phyloP scores from a whole-genome alignment of 2,329 filamentous ascomycete species.

The Aureobasidium sp. region DNA sequence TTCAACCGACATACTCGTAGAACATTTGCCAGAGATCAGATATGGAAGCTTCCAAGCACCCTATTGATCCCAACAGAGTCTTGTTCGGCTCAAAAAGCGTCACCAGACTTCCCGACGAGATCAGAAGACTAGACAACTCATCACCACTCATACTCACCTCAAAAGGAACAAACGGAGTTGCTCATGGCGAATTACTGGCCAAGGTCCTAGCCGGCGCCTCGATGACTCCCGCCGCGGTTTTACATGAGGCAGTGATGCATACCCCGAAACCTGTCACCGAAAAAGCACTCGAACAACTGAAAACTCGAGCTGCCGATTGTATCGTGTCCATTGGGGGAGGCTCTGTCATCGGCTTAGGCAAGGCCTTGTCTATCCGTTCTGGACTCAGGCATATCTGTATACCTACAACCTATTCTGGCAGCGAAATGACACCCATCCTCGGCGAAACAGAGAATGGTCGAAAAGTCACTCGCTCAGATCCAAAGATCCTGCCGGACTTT shows the following conservation, averaged over 20 bases:
- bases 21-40: background rate
- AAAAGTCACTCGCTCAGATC: constrained; percentile 50
- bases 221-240: constrained; percentile 33
- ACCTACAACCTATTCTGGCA: constrained; percentile 29
- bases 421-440: constrained; percentile 56
- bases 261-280: constrained; percentile 51
- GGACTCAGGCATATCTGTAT: constrained; percentile 28
- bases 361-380: constrained; percentile 27
- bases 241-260: constrained; percentile 53
- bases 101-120: constrained; percentile 37
- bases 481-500: constrained; percentile 49
- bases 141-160: constrained; percentile 44
- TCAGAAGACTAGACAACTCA: constrained; percentile 38
- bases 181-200: constrained; percentile 28
- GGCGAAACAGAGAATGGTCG: constrained; percentile 51
- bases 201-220: constrained; percentile 28
- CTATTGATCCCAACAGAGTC: constrained; percentile 44
- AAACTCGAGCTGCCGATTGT: constrained; percentile 41
- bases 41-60: constrained; percentile 51
- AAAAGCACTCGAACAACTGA: constrained; percentile 42
- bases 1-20: too few species aligned
- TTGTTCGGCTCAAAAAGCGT: constrained; percentile 49
- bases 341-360: constrained; percentile 51
- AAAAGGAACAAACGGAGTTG: constrained; percentile 37
- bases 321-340: constrained; percentile 52